Evolutionary conservation across 2,329 filamentous ascomycete genomes (phyloP).

Genomic region (Colletotrichum sp.): DNA sequence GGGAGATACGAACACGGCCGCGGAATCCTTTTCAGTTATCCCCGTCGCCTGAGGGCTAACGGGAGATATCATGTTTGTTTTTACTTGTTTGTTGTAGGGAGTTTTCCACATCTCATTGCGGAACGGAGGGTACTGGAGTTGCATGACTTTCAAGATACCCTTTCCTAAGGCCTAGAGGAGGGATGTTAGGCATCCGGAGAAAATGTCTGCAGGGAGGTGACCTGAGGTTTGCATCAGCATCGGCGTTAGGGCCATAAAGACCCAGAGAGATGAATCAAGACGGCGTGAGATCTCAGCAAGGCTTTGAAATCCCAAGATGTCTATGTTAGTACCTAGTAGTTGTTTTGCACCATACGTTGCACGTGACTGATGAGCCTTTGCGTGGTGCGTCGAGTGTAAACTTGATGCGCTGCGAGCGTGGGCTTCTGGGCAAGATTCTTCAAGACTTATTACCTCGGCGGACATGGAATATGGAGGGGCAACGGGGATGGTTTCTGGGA

Average conservation of each 20-base stretch:
- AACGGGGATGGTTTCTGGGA: neutral
- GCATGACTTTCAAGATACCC: constrained; percentile 12
- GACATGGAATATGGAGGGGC: neutral
- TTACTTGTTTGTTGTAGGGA: neutral
- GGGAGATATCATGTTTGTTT: neutral
- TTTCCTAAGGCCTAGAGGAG: neutral
- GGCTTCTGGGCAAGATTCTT: neutral
- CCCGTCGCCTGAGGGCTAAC: neutral
- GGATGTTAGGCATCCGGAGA: neutral
- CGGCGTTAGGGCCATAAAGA: neutral
- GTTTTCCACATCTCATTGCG: neutral
- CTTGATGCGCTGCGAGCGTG: neutral
- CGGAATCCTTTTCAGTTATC: neutral
- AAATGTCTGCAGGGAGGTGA: neutral
- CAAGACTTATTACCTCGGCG: neutral
- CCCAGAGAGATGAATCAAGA: neutral
- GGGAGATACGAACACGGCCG: neutral
- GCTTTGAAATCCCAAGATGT: neutral
- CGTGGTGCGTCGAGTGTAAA: neutral
- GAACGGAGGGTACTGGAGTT: neutral
- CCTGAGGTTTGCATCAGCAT: neutral
- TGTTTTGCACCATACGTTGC: neutral
- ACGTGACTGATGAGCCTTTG: neutral
- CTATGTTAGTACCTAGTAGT: neutral
- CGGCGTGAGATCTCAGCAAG: neutral